Evolutionary conservation across 495 filamentous ascomycete genomes (phyloP).

Genomic region (Aspergillus leporis): DNA sequence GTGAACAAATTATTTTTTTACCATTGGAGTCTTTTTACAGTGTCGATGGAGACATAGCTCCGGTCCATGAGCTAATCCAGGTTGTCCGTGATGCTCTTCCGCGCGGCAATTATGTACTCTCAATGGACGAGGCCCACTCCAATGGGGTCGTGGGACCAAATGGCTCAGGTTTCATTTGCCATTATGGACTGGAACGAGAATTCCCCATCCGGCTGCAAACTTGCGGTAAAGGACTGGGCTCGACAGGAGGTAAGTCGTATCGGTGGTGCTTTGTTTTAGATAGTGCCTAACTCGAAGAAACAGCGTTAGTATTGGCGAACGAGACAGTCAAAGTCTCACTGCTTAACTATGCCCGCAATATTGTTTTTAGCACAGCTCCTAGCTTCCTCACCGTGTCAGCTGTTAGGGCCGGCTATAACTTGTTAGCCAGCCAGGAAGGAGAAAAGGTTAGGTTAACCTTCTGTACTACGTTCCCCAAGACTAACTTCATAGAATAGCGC

Average conservation of each 20-base stretch:
- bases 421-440: constrained; percentile 22
- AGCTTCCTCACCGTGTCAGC: constrained; percentile 34
- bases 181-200: constrained; percentile 55
- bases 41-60: constrained; percentile 70
- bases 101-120: constrained; percentile 52
- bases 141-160: constrained; percentile 58
- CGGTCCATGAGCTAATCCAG: constrained; percentile 51
- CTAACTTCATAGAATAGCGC: not conserved
- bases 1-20: constrained; percentile 45
- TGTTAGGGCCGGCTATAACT: constrained; percentile 32
- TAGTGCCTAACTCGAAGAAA: not conserved
- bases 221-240: constrained; percentile 67
- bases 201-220: constrained; percentile 63
- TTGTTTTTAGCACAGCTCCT: constrained; percentile 38
- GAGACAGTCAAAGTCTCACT: constrained; percentile 22
- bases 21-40: constrained; percentile 68
- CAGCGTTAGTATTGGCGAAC: constrained; percentile 25
- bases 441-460: constrained; percentile 5
- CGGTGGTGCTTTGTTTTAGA: not conserved
- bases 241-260: constrained; percentile 56
- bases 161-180: constrained; percentile 60
- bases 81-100: constrained; percentile 51
- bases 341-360: constrained; percentile 34
- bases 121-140: constrained; percentile 71
- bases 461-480: not conserved